Base-by-base conservation (phyloP, 176 grass and related monocot genomes). In the Avena sativa region DNA sequence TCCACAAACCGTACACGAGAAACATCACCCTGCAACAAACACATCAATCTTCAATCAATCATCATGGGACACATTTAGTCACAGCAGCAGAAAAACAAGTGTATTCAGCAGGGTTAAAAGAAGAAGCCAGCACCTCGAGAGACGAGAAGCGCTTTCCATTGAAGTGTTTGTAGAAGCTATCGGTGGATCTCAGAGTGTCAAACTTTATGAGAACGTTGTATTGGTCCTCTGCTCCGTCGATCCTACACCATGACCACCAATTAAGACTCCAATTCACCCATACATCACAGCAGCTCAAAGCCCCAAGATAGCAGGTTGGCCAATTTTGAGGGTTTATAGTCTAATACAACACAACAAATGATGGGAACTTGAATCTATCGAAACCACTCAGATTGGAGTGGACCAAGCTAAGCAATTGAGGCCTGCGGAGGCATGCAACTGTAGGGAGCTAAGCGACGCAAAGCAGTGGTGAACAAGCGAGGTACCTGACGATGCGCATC, bases 401-500 rank as follows among this genome's bases (percentile, higher is more conserved):
- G 19, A 76, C 57, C 19, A 67, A 49, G 25, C 55, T 44, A 47
- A 30, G 32, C 11, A 61, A 81, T 58, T 47, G 81, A 63, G 70
- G 47, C 25, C 60, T 25, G 55, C 78, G 25, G 30, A 84, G 38
- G 59, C 6, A 79, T 4, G 9, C 65, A 67, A 25, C 15, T 4
- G 56, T 53, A 19, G 7, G 81, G 71, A 57, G 40, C 40, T 43
- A 43, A 43, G 40, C 40, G 40, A 43, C 7, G 40, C 11, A 19
- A 85, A 49, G 15, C 55, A 64, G 34, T 9, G 68, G 44, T 47
- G 56, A 93, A 63, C 25, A 79, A 75, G 28, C 1, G 51, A 87
- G 7, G 44, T 74, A 98, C 96, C 93, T 95, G 69, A 98, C 90
- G 47, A 96, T 94, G 88, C 96, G 97, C 97, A 96, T 96, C 87